Base-by-base conservation (phyloP, 2,329 filamentous ascomycete species). In the Fragosphaeria purpurea region DNA sequence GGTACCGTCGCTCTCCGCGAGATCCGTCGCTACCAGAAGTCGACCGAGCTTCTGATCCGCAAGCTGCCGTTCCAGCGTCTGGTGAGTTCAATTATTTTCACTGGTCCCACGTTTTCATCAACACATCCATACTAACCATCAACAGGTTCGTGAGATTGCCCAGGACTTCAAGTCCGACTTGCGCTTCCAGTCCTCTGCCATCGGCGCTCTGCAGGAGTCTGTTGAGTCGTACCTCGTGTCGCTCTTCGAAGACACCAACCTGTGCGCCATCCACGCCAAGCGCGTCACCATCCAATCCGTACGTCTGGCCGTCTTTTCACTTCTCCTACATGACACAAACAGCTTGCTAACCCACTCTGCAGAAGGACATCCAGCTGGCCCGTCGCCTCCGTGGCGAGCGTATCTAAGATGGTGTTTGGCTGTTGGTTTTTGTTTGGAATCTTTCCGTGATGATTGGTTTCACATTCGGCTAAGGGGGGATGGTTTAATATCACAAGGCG, bases 221-320 rank as follows among this genome's bases (percentile, higher is more conserved):
- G 90, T 95, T 59, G 93, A 98, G 79, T 95, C 93, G 3, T 97
- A 96, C 76, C 86, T 98, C 64, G 90, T 97, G 72, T 95, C 90
- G 43, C 85, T 97, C 59, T 97, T 97, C 64, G 90, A 97, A 74
- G 91, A 97, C 69, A 96, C 91, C 75, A 97, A 97, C 78, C 76
- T 95, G 48, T 97, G 91, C 75, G 91, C 93, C 66, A 95, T 97
- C 71, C 93, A 97, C 75, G 91, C 93, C 74, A 97, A 97, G 83
- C 89, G 93, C 76, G 93, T 97, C 67, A 97, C 91, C 66, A 97
- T 97, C 73, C 91, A 91, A 73, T 84, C 83, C 60, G 67, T 73
- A 63, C 61, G 70, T 69, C 46, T 41, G 33, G 7, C 9, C 12
- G 4, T 34, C 4, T 9, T 22, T 35, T 22, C 22, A 22, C 22